A percentile compares a stretch with the other conserved stretches of the same genome.
phyloP scores from a whole-genome alignment of 2,329 filamentous ascomycete species.

The Aspergillus udagawae region DNA sequence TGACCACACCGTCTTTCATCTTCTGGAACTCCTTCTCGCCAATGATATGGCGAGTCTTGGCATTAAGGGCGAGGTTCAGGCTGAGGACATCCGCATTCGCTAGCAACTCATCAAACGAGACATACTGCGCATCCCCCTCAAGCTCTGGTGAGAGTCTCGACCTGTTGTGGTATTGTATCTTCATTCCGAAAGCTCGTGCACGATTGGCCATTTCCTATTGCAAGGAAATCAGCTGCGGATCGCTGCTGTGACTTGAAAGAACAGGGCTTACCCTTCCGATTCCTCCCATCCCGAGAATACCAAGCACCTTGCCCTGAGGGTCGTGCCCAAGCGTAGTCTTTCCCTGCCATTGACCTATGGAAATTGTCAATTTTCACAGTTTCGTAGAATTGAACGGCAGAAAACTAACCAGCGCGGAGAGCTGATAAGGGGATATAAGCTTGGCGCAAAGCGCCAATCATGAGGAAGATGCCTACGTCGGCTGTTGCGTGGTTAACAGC shows the following conservation, averaged over 20 bases:
- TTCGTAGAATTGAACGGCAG: not conserved
- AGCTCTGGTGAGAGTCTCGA: conserved; percentile 38
- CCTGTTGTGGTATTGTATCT: conserved; percentile 46
- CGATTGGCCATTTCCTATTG: conserved; percentile 43
- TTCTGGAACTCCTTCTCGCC: conserved; percentile 41
- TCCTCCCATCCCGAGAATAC: conserved; percentile 47
- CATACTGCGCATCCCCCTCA: conserved; percentile 41
- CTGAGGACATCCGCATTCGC: conserved; percentile 45
- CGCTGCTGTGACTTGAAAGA: not conserved
- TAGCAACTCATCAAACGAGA: conserved; percentile 45
- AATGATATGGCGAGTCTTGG: conserved; percentile 45
- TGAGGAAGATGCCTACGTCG: conserved; percentile 45
- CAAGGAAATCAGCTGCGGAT: not conserved
- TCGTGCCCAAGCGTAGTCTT: conserved; percentile 42
- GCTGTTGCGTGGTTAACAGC: conserved; percentile 47
- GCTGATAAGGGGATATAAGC: conserved; percentile 40
- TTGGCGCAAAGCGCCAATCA: conserved; percentile 45
- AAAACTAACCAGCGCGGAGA: conserved; percentile 35
- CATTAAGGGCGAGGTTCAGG: conserved; percentile 43
- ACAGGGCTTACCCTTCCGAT: conserved; percentile 40
- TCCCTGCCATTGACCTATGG: conserved; percentile 39
- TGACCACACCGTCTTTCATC: conserved; percentile 44
- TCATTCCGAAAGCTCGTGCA: conserved; percentile 45
- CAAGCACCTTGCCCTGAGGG: conserved; percentile 43
- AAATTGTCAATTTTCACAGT: conserved; percentile 2